Evolutionary conservation across 306 rosid species (phyloP).

Genomic region (Gleditsia sinensis): DNA sequence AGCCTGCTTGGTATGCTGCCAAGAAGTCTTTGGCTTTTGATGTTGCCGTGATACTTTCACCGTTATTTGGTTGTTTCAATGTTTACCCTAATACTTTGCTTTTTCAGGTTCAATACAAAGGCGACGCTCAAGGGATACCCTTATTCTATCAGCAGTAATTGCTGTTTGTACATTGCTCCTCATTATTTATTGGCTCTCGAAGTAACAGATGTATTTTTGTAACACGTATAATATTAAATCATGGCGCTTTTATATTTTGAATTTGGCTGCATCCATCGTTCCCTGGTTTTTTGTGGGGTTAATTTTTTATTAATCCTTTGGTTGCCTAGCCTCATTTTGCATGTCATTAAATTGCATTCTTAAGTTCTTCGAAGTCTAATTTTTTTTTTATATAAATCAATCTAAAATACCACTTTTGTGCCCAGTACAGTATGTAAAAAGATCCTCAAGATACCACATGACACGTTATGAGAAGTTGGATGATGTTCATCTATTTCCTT

Average conservation of each 20-base stretch:
- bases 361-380: no score
- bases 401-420: not conserved
- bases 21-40: conserved; percentile 15
- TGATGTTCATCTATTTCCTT: no score
- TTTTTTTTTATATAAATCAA: not conserved
- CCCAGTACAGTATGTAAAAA: no score
- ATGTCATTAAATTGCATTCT: no score
- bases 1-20: conserved; percentile 74
- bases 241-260: conserved; percentile 29
- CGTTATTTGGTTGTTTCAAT: not conserved
- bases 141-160: conserved; percentile 87
- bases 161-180: conserved; percentile 96
- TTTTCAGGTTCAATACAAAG: conserved; percentile 83
- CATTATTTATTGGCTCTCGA: conserved; percentile 96
- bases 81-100: conserved; percentile 30
- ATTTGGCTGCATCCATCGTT: conserved; percentile 6
- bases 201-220: conserved; percentile 48
- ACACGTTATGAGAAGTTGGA: not conserved
- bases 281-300: not conserved
- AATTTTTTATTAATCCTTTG: conserved; percentile 7
- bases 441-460: not conserved
- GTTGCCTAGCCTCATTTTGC: conserved; percentile 25
- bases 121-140: conserved; percentile 86
- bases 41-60: conserved; percentile 5
- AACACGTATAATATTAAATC: conserved; percentile 35